These are phyloP conservation scores for Phialemonium atrogriseum DNA, from an alignment of 2,329 filamentous ascomycete species.

Conservation along the genomic window DNA sequence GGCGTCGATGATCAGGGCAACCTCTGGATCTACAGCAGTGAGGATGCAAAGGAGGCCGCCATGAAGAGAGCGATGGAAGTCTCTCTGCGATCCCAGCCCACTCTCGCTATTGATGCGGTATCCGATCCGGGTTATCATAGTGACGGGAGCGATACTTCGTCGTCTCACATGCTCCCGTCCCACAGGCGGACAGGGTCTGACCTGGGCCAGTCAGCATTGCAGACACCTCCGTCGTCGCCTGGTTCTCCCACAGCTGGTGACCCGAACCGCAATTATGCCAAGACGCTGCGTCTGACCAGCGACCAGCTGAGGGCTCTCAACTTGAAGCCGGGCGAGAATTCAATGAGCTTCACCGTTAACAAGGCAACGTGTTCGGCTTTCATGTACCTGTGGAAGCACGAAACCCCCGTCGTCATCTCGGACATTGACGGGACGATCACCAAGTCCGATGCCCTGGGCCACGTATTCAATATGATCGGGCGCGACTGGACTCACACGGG, in stretches of 20 bases:
- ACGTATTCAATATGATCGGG: constrained; percentile 93
- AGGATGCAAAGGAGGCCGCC: constrained; percentile 88
- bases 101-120: constrained; percentile 65
- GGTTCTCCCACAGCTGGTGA: constrained; percentile 57
- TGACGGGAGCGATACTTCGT: constrained; percentile 62
- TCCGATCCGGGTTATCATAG: constrained; percentile 96
- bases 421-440: constrained; percentile 99
- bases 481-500: constrained; percentile 97
- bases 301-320: constrained; percentile 85
- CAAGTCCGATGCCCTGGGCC: constrained; percentile 89
- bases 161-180: constrained; percentile 32
- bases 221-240: constrained; percentile 63
- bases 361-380: constrained; percentile 82
- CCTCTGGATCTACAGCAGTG: constrained; percentile 98
- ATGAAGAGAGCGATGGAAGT: constrained; percentile 55
- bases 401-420: constrained; percentile 91
- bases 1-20: constrained; percentile 94
- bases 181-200: constrained; percentile 64
- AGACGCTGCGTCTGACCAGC: constrained; percentile 89
- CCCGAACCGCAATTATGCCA: constrained; percentile 83
- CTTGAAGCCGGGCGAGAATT: constrained; percentile 78
- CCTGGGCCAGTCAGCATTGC: constrained; percentile 41
- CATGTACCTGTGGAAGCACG: constrained; percentile 90
- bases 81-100: constrained; percentile 34
- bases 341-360: constrained; percentile 95